Conservation (phyloP, 805 yeast species). For the Nakazawaea ishiwadae region DNA sequence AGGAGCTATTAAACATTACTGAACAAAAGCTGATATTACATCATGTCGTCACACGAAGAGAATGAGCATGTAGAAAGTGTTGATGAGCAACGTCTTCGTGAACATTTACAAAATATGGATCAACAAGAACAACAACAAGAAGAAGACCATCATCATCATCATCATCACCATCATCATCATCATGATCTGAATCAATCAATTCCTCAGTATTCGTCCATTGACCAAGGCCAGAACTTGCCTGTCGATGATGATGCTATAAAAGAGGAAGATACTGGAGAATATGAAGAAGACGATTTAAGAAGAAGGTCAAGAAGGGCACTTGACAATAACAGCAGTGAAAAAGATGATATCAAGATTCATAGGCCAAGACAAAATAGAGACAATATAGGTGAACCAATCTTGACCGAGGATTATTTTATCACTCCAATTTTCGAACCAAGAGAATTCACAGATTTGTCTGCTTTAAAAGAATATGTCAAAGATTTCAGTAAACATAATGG, state of each 20-base stretch:
- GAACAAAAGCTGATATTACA: neutral
- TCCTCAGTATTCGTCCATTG: constrained; percentile 7
- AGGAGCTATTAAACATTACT: neutral
- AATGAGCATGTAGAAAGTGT: constrained; percentile 5
- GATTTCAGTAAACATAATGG: constrained; percentile 55
- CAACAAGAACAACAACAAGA: constrained; percentile 6
- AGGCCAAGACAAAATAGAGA: constrained; percentile 11
- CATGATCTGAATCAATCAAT: constrained; percentile 4
- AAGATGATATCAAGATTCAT: constrained; percentile 7
- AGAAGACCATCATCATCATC: neutral
- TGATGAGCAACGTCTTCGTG: constrained; percentile 11
- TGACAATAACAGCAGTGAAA: no score
- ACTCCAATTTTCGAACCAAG: constrained; percentile 53
- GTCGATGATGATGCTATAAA: constrained; percentile 7
- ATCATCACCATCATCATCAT: constrained; percentile 3
- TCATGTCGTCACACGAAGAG: constrained; percentile 5
- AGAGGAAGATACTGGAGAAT: neutral
- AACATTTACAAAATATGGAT: constrained; percentile 10
- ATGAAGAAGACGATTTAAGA: no score
- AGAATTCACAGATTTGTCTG: constrained; percentile 43
- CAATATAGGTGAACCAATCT: constrained; percentile 11
- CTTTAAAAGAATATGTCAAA: constrained; percentile 46
- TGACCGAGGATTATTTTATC: constrained; percentile 36
- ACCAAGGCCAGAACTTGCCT: constrained; percentile 2
- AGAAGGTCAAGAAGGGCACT: constrained; percentile 6